A percentile compares a stretch with the other conserved stretches of the same genome.
These are phyloP conservation scores for Populus pruinosa DNA, from an alignment of 345 rosid genomes.

Conservation along the genomic window DNA sequence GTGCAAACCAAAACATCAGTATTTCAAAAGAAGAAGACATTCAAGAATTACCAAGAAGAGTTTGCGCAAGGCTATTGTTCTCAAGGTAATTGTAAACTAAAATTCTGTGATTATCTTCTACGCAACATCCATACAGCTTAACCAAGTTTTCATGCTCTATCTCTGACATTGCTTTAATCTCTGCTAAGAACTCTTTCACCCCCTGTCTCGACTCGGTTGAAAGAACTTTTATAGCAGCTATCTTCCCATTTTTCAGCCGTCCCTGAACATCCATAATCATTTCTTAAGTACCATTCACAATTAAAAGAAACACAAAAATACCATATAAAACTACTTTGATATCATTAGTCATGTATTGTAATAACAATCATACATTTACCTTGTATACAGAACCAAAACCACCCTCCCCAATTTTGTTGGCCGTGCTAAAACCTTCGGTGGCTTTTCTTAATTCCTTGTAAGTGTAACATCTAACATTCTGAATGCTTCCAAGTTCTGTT, in stretches of 20 bases:
- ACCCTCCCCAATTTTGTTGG: constrained; percentile 86
- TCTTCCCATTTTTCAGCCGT: constrained; percentile 65
- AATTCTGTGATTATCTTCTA: constrained; percentile 72
- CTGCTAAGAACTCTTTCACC: constrained; percentile 75
- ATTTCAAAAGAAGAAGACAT: constrained; percentile 2
- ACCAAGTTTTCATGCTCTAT: constrained; percentile 84
- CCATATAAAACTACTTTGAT: neutral
- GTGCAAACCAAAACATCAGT: neutral
- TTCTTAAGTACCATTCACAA: neutral
- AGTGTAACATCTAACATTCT: constrained; percentile 48
- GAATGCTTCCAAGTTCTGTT: constrained; percentile 51
- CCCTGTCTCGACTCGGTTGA: constrained; percentile 96
- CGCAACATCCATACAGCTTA: constrained; percentile 86
- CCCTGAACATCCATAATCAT: constrained; percentile 53
- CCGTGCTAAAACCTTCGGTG: constrained; percentile 63
- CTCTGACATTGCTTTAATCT: constrained; percentile 70
- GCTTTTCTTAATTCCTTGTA: constrained; percentile 66
- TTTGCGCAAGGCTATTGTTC: constrained; percentile 81
- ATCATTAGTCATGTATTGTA: constrained; percentile 1
- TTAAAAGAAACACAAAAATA: neutral
- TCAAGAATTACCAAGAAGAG: constrained; percentile 67
- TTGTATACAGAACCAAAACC: constrained; percentile 92
- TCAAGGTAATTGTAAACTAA: constrained; percentile 87
- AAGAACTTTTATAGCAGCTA: constrained; percentile 86
- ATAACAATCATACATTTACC: constrained; percentile 39